Base-by-base conservation (phyloP, 2,329 filamentous ascomycete genomes). In the Fusarium sp. region DNA sequence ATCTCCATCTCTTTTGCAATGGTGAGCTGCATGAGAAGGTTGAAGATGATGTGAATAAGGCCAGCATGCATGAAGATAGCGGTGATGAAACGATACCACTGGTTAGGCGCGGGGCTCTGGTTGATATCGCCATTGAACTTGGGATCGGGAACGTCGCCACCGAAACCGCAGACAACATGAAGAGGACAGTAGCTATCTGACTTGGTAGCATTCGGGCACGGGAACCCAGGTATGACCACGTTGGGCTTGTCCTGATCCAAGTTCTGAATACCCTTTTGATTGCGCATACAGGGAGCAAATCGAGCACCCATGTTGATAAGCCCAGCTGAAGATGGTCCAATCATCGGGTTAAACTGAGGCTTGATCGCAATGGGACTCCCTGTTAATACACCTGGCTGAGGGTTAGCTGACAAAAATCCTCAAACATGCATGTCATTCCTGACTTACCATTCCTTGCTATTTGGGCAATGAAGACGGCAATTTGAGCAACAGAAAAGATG, bases 291-390 rank as follows among this genome's bases (percentile, higher is more conserved):
- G 8, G 94, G 93, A 5, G 92, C 89, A 77, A 93, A 99, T 65
- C 96, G 91, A 40, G 94, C 93, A 61, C 96, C 96, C 93, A 99
- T 97, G 80, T 97, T 97, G 83, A 98, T 97, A 74, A 97, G 88
- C 24, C 98, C 89, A 72, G 94, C 93, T 2, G 91, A 88, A 7
- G 94, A 97, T 1, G 96, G 96, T 0, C 96, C 96, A 76, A 99
- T 97, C 94, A 99, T 97, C 61, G 93, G 92, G 81, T 98, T 99
- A 83, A 99, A 97, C 17, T 86, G 87, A 2, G 96, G 96, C 57
- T 95, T 88, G 53, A 90, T 94, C 82, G 90, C 87, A 76, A 94
- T 93, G 21, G 91, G 87, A 24, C 91, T 91, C 55, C 92, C 92
- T 1, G 95, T 98, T 31, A 94, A 82, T 71, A 91, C 85, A 53